Evolutionary conservation across 2,329 filamentous ascomycete species (phyloP).

Genomic region (Fusarium praegraminearum): DNA sequence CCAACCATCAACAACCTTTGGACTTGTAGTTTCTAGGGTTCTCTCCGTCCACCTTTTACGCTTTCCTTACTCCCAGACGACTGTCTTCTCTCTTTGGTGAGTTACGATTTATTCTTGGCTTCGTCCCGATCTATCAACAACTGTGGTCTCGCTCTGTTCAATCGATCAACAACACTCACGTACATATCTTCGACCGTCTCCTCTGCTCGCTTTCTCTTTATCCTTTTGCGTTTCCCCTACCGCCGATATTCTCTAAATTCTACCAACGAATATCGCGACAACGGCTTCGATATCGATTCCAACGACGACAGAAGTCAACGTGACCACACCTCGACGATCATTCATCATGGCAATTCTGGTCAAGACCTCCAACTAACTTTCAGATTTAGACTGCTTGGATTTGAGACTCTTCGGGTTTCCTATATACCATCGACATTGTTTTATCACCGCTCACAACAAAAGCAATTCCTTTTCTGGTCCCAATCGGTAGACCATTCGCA

Average conservation of each 20-base stretch:
- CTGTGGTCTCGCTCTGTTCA: neutral
- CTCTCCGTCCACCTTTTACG: conserved; percentile 15
- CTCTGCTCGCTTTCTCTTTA: neutral
- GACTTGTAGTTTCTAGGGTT: conserved; percentile 35
- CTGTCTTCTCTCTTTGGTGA: conserved; percentile 42
- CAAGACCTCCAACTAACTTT: conserved; percentile 13
- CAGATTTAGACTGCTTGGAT: conserved; percentile 23
- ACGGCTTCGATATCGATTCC: neutral
- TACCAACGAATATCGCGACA: neutral
- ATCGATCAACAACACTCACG: conserved; percentile 4
- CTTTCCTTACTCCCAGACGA: conserved; percentile 27
- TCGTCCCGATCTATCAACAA: neutral
- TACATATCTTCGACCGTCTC: neutral
- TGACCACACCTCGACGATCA: neutral
- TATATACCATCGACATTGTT: conserved; percentile 23
- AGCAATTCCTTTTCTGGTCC: conserved; percentile 21
- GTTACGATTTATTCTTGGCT: conserved; percentile 11
- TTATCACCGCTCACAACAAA: conserved; percentile 29
- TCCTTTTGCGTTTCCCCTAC: neutral
- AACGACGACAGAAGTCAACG: neutral
- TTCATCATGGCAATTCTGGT: neutral
- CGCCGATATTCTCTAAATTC: neutral
- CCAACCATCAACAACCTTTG: conserved; percentile 28
- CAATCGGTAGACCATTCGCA: conserved; percentile 10
- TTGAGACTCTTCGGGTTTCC: conserved; percentile 23